A percentile compares a stretch with the other conserved stretches of the same genome.
Conservation (phyloP, 495 filamentous ascomycete genomes). For the Daldinia caldariorum region DNA sequence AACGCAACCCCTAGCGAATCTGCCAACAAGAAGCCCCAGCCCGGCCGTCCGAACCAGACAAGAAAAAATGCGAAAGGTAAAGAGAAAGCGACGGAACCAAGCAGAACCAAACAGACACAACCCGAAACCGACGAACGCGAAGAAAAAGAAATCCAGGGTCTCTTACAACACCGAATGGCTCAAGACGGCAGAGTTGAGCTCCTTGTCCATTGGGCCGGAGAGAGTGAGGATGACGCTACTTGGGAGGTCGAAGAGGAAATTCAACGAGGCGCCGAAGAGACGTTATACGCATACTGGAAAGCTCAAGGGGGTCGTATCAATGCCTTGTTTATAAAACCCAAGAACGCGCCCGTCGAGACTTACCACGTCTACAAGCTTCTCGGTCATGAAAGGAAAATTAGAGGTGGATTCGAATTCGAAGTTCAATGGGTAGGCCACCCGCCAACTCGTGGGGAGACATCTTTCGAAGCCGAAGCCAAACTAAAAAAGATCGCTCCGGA, state of each 20-base stretch:
- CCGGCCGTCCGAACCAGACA: not conserved
- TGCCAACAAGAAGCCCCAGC: constrained; percentile 11
- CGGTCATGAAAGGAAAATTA: constrained; percentile 35
- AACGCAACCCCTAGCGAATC: constrained; percentile 2
- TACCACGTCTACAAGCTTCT: constrained; percentile 45
- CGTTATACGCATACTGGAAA: constrained; percentile 45
- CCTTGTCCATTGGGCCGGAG: constrained; percentile 43
- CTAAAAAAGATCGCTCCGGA: constrained; percentile 40
- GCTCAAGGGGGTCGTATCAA: constrained; percentile 44
- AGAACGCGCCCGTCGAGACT: constrained; percentile 39
- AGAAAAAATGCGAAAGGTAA: constrained; percentile 20
- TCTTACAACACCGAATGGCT: constrained; percentile 42
- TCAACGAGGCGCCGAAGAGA: constrained; percentile 42
- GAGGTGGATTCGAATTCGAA: constrained; percentile 48
- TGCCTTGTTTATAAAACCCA: constrained; percentile 45
- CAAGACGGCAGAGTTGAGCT: constrained; percentile 39
- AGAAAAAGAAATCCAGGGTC: constrained; percentile 35
- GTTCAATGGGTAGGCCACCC: constrained; percentile 49
- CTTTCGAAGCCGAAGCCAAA: constrained; percentile 43
- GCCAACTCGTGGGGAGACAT: constrained; percentile 39
- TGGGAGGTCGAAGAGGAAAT: constrained; percentile 48
- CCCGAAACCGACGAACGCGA: constrained; percentile 33
- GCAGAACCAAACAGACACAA: constrained; percentile 5
- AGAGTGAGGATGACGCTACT: constrained; percentile 39
- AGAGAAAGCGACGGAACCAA: constrained; percentile 9